Evolutionary conservation across 202 grass and related monocot species (phyloP).

Genomic region (Tripidium arundinaceum): DNA sequence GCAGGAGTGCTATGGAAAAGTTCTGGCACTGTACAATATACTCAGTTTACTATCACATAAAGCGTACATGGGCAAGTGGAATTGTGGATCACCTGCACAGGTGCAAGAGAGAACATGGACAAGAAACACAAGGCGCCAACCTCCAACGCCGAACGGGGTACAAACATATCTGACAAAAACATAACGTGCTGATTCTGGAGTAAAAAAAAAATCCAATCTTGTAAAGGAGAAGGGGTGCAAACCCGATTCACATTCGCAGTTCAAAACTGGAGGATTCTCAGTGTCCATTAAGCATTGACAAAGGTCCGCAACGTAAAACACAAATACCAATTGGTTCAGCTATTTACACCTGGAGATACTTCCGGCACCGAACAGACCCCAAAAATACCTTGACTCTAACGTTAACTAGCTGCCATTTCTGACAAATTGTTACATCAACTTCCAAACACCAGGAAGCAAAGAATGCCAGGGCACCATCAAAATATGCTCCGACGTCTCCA

Average conservation of each 20-base stretch:
- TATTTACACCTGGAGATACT: not conserved
- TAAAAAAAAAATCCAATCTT: not conserved
- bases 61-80: not conserved
- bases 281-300: not conserved
- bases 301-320: not conserved
- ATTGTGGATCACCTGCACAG: not conserved
- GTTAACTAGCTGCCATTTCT: not conserved
- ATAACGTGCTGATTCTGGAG: not conserved
- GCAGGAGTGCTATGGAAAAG: not conserved
- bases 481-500: not conserved
- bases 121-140: not conserved
- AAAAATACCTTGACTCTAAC: not conserved
- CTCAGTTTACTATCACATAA: not conserved
- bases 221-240: not conserved
- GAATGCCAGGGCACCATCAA: constrained; percentile 8
- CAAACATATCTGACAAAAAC: not conserved
- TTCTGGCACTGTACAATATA: not conserved
- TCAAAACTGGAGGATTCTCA: not conserved
- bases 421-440: not conserved
- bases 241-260: not conserved
- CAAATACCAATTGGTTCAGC: not conserved
- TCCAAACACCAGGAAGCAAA: not conserved
- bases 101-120: not conserved
- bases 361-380: not conserved
- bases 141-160: not conserved